Evolutionary conservation across 2,329 filamentous ascomycete species (phyloP).

Genomic region (Penicillium nordicum): DNA sequence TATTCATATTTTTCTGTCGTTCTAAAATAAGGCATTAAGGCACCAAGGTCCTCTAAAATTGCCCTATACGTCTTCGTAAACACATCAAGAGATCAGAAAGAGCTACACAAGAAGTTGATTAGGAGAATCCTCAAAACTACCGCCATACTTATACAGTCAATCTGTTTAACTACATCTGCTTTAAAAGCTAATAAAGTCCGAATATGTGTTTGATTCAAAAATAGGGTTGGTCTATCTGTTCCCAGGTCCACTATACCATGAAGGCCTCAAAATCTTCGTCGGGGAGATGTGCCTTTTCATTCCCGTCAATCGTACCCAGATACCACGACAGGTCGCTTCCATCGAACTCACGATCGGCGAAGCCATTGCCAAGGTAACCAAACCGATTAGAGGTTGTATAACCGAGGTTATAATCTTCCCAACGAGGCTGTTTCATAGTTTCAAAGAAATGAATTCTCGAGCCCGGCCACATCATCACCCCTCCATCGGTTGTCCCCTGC

Average conservation of each 20-base stretch:
- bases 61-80: too few species aligned
- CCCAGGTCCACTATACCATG: not conserved
- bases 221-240: not conserved
- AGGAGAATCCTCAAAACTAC: too few species aligned
- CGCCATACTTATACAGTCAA: too few species aligned
- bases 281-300: conserved; percentile 6
- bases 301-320: conserved; percentile 5
- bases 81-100: too few species aligned
- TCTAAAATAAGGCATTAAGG: too few species aligned
- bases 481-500: conserved; percentile 9
- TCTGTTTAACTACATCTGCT: too few species aligned
- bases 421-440: conserved; percentile 21
- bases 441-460: conserved; percentile 26
- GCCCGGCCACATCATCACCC: conserved; percentile 21
- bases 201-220: not conserved
- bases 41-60: too few species aligned
- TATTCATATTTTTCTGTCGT: too few species aligned
- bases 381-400: conserved; percentile 18
- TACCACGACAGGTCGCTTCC: conserved; percentile 13
- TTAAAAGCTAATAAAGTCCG: not conserved
- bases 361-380: conserved; percentile 20
- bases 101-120: too few species aligned
- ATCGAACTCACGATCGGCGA: conserved; percentile 18
- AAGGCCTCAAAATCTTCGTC: conserved; percentile 12
- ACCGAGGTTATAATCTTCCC: conserved; percentile 24